These are phyloP conservation scores for Aspergillus mulundensis DNA, from an alignment of 495 filamentous ascomycete genomes.

Conservation along the genomic window DNA sequence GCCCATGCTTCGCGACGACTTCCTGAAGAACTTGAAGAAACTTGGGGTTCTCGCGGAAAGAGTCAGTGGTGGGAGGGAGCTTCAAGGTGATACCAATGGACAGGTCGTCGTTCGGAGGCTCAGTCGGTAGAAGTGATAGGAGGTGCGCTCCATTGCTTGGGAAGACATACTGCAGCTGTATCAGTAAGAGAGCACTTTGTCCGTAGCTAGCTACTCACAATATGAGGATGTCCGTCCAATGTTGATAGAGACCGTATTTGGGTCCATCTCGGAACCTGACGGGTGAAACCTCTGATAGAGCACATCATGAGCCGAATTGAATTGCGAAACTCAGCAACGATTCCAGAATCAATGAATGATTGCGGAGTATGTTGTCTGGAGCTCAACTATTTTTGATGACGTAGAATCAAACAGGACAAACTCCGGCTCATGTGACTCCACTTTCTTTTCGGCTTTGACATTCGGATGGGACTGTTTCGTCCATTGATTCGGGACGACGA, in stretches of 20 bases:
- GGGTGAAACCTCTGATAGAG: conserved; percentile 17
- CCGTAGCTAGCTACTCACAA: conserved; percentile 32
- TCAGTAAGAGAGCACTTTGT: neutral
- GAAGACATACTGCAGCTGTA: conserved; percentile 65
- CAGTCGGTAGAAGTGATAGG: conserved; percentile 70
- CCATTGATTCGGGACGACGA: neutral
- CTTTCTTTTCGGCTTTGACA: conserved; percentile 14
- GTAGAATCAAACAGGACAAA: conserved; percentile 30
- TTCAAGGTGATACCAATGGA: conserved; percentile 71
- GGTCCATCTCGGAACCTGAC: conserved; percentile 24
- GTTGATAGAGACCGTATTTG: conserved; percentile 47
- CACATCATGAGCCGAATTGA: conserved; percentile 25
- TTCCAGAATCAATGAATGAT: neutral
- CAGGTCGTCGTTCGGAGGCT: conserved; percentile 62
- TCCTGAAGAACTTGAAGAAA: conserved; percentile 74
- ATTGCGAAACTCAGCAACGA: neutral
- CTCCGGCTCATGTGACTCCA: conserved; percentile 31
- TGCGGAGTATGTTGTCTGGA: neutral
- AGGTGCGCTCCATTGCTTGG: conserved; percentile 47
- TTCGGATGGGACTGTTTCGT: neutral
- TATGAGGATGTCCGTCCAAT: conserved; percentile 50
- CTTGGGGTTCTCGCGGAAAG: conserved; percentile 69
- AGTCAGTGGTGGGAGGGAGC: conserved; percentile 71
- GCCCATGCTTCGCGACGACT: conserved; percentile 65
- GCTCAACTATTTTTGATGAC: conserved; percentile 19